A percentile compares a stretch with the other conserved stretches of the same genome.
These are phyloP conservation scores for Sphagnum tenellum DNA, from an alignment of 225 moss, liverwort and hornwort species.

Conservation along the genomic window DNA sequence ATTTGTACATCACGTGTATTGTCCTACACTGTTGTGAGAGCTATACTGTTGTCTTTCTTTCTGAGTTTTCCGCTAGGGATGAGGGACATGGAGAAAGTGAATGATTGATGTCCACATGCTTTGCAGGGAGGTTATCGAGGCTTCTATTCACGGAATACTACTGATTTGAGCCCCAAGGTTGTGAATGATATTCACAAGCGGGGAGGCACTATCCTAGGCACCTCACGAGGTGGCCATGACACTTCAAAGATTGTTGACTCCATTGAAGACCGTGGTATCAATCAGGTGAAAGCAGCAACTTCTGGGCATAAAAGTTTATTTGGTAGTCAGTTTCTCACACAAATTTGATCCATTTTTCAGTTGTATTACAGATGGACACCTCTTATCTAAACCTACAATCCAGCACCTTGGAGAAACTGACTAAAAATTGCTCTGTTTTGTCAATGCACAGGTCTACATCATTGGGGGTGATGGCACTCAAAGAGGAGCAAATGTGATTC, in stretches of 20 bases:
- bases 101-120: not conserved
- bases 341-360: too few relatives aligned
- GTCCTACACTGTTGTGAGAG: too few relatives aligned
- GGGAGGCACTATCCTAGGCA: slow-evolving; percentile 63
- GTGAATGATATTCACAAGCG: slow-evolving; percentile 69
- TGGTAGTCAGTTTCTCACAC: too few relatives aligned
- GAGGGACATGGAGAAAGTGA: not conserved
- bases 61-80: too few relatives aligned
- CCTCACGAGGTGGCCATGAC: slow-evolving; percentile 67
- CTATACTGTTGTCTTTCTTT: too few relatives aligned
- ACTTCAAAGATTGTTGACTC: slow-evolving; percentile 57
- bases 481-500: slow-evolving; percentile 46
- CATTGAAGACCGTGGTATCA: slow-evolving; percentile 51
- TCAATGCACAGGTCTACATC: slow-evolving; percentile 37
- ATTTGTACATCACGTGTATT: too few relatives aligned
- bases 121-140: slow-evolving; percentile 61
- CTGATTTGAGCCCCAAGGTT: slow-evolving; percentile 29
- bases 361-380: not conserved
- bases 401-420: not conserved
- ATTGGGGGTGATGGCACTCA: slow-evolving; percentile 65
- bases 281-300: slow-evolving; percentile 27
- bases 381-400: not conserved
- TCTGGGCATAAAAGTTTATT: too few relatives aligned
- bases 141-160: slow-evolving; percentile 52
- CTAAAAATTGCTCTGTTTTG: not conserved